phyloP scores from a whole-genome alignment of 1,139 yeast species.

The Pichia sp. region DNA sequence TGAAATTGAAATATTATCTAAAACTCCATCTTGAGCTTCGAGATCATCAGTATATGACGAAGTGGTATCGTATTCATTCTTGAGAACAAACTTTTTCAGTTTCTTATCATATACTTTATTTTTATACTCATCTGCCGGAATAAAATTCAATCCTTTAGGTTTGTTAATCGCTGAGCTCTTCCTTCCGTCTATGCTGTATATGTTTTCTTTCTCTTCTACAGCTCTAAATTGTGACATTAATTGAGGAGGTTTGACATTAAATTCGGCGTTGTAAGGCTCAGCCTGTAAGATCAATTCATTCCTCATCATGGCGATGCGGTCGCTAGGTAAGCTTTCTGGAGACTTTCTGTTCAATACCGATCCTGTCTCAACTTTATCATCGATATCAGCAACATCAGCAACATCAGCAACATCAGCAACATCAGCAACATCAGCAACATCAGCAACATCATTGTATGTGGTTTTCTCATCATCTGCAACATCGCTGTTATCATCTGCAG shows the following conservation, averaged over 20 bases:
- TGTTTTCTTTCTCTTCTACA: background rate
- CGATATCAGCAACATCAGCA: too few relatives aligned
- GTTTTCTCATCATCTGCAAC: background rate
- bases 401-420: too few relatives aligned
- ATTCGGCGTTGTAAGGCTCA: conserved; percentile 9
- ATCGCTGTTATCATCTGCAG: conserved; percentile 21
- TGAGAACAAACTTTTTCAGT: conserved; percentile 26
- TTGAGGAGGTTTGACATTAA: conserved; percentile 13
- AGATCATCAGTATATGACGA: conserved; percentile 9
- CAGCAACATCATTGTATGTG: background rate
- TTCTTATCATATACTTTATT: conserved; percentile 30
- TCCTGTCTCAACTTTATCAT: background rate
- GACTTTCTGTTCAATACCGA: background rate
- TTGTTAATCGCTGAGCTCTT: conserved; percentile 2
- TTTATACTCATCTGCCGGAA: conserved; percentile 31
- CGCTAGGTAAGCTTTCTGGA: background rate
- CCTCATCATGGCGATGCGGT: background rate
- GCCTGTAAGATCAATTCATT: conserved; percentile 8
- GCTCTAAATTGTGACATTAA: conserved; percentile 7
- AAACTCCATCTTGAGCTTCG: background rate
- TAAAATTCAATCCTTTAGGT: conserved; percentile 28
- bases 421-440: too few relatives aligned
- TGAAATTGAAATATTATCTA: conserved; percentile 5
- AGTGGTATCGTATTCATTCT: conserved; percentile 17
- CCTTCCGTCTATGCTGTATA: background rate